These are phyloP conservation scores for Sporisorium iseilematis-ciliati DNA, from an alignment of 1,284 basidiomycete species.

Conservation along the genomic window DNA sequence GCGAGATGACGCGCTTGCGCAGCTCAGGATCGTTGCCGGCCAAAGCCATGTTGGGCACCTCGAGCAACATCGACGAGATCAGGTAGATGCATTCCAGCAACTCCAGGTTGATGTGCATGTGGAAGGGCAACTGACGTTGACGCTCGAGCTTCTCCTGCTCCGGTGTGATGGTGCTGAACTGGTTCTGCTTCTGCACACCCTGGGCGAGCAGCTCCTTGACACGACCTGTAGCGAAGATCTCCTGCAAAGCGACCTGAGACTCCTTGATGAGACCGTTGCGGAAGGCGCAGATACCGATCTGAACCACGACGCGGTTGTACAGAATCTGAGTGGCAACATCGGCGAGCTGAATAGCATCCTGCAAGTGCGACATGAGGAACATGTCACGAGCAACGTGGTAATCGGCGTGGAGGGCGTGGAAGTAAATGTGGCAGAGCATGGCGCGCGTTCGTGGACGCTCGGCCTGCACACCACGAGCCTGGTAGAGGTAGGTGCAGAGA, in stretches of 20 bases:
- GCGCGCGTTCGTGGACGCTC: conserved; percentile 89
- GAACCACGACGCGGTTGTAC: conserved; percentile 97
- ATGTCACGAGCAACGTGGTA: conserved; percentile 98
- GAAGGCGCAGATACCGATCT: conserved; percentile 97
- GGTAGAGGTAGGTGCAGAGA: conserved; percentile 93
- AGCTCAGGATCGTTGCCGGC: conserved; percentile 90
- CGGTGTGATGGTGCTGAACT: conserved; percentile 82
- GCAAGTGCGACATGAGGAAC: conserved; percentile 97
- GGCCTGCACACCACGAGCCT: conserved; percentile 80
- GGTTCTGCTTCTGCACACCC: conserved; percentile 87
- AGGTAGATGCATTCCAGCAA: conserved; percentile 96
- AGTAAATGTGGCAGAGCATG: conserved; percentile 95
- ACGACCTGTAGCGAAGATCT: conserved; percentile 94
- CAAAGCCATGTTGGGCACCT: conserved; percentile 93
- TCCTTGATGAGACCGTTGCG: conserved; percentile 94
- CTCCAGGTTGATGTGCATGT: conserved; percentile 99
- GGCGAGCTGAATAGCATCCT: conserved; percentile 93
- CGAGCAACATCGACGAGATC: conserved; percentile 97
- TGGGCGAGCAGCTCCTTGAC: conserved; percentile 97
- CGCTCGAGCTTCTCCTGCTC: conserved; percentile 98
- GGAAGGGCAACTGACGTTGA: conserved; percentile 95
- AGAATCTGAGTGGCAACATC: conserved; percentile 98
- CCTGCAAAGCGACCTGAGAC: conserved; percentile 89
- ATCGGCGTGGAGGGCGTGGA: conserved; percentile 92
- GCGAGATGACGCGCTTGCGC: conserved; percentile 82